phyloP scores from a whole-genome alignment of 2,329 filamentous ascomycete genomes.

The Phyllosticta citriasiana region DNA sequence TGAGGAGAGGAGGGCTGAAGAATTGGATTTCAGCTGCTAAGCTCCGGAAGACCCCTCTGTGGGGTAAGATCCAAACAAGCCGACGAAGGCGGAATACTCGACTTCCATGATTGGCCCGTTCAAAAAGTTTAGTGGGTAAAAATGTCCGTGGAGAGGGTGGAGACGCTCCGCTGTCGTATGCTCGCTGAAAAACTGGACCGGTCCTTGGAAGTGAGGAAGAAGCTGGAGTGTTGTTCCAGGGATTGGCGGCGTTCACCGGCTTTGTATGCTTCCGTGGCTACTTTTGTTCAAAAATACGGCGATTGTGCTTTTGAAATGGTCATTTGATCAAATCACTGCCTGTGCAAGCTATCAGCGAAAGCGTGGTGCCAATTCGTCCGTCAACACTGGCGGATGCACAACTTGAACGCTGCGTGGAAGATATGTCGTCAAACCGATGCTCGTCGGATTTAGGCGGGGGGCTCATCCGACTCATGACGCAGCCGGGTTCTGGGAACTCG shows the following conservation, averaged over 20 bases:
- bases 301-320: neutral
- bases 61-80: neutral
- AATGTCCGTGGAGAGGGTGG: neutral
- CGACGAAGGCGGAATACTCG: neutral
- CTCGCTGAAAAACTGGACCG: neutral
- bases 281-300: neutral
- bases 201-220: neutral
- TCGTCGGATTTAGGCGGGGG: neutral
- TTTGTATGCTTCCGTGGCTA: neutral
- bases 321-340: neutral
- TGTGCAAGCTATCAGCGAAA: neutral
- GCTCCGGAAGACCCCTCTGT: neutral
- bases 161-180: neutral
- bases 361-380: neutral
- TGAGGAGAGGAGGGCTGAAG: neutral
- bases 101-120: neutral
- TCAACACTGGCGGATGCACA: neutral
- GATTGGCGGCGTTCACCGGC: neutral
- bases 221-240: neutral
- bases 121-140: neutral
- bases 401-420: neutral
- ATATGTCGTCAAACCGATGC: neutral
- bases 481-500: neutral
- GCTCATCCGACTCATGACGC: neutral
- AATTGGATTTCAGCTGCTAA: neutral